Evolutionary conservation across 345 rosid species (phyloP), one percentile per base, ranked within the genome.

Genomic region (Eucalyptus marginata): DNA sequence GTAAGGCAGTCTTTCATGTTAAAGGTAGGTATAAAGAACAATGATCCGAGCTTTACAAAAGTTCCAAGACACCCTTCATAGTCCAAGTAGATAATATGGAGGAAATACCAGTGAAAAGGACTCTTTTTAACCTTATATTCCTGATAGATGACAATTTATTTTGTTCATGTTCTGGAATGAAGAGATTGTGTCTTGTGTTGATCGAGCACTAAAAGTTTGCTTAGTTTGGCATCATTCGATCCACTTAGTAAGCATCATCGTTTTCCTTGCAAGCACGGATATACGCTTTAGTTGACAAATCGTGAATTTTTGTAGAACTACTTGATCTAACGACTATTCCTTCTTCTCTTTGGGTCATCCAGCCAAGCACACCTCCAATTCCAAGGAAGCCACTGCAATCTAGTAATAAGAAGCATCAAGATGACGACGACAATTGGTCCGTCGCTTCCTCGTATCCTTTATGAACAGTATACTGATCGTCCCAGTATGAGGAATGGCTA

Each of bases 381-480:
- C 89, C 93, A 91, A 94, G 93, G 94, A 97, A 92, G 92, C 91
- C 92, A 7, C 91, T 90, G 90, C 97, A 94, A 46, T 91, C 90
- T 8, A 94, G 94, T 90, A 89, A 92, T 87, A 95, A 90, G 94
- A 95, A 95, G 94, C 94, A 92, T 88, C 90, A 85, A 16, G 99
- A 95, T 86, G 99, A 98, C 2, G 99, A 96, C 58, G 99, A 98
- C 92, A 94, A 84, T 91, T 94, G 94, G 92, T 97, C 99, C 36
- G 89, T 96, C 4, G 90, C 96, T 89, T 98, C 99, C 92, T 96
- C 99, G 97, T 98, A 98, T 96, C 97, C 98, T 97, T 58, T 87
- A 66, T 86, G 86, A 71, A 31, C 58, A 49, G 44, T 49, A 18
- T 22, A 17, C 40, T 40, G 31, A 47, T 62, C 5, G 40, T 86